Conservation (phyloP, 2,329 filamentous ascomycete genomes). For the Neopestalotiopsis sp. region DNA sequence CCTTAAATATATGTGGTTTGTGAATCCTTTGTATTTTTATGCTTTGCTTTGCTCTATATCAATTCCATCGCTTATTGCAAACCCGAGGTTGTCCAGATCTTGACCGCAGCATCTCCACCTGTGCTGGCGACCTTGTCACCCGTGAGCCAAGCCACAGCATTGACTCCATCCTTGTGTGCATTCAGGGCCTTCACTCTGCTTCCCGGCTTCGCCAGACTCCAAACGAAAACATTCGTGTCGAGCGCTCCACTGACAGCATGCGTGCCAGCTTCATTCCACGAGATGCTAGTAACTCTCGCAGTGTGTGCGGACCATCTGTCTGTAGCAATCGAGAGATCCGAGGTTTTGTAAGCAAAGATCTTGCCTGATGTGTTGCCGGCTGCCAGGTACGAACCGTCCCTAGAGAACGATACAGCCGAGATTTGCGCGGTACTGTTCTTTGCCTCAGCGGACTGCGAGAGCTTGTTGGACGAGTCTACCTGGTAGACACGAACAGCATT, state of each 20-base stretch:
- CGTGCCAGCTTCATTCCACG: slow-evolving; percentile 80
- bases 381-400: slow-evolving; percentile 77
- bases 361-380: slow-evolving; percentile 86
- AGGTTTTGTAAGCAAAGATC: slow-evolving; percentile 79
- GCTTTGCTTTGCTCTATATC: slow-evolving; percentile 22
- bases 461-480: slow-evolving; percentile 60
- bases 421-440: slow-evolving; percentile 74
- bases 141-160: slow-evolving; percentile 82
- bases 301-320: slow-evolving; percentile 73
- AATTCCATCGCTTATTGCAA: slow-evolving; percentile 46
- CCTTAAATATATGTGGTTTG: background rate
- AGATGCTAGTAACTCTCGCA: slow-evolving; percentile 60
- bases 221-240: slow-evolving; percentile 92
- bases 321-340: slow-evolving; percentile 69
- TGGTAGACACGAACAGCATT: slow-evolving; percentile 79
- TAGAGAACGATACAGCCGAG: slow-evolving; percentile 83
- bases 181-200: slow-evolving; percentile 84
- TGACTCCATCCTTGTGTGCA: slow-evolving; percentile 95
- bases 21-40: background rate
- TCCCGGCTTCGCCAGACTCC: slow-evolving; percentile 84
- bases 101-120: slow-evolving; percentile 88
- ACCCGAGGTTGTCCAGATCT: slow-evolving; percentile 78
- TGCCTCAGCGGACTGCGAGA: slow-evolving; percentile 62
- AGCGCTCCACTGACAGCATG: slow-evolving; percentile 84
- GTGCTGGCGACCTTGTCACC: slow-evolving; percentile 74